A percentile compares a stretch with the other conserved stretches of the same genome.
Conservation (phyloP, 2,329 filamentous ascomycete species). For the Colletotrichum agaves region DNA sequence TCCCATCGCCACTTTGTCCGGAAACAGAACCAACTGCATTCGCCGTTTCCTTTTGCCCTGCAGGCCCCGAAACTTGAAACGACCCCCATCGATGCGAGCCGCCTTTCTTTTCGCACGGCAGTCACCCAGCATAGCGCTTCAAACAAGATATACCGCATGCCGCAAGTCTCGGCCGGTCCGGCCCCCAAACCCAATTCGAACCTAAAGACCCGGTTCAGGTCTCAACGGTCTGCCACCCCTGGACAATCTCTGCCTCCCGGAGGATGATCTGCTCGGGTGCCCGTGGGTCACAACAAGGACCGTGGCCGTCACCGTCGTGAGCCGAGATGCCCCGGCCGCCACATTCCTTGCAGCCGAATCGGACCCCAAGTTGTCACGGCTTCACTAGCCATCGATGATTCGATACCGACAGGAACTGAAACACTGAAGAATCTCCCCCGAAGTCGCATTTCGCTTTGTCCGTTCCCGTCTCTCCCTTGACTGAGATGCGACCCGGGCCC, state of each 20-base stretch:
- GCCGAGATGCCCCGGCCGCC: slow-evolving; percentile 23
- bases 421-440: slow-evolving; percentile 34
- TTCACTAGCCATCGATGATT: slow-evolving; percentile 1
- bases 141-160: slow-evolving; percentile 20
- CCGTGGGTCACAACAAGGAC: slow-evolving; percentile 27
- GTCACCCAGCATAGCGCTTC: slow-evolving; percentile 12
- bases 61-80: slow-evolving; percentile 24
- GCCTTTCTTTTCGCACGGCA: background rate
- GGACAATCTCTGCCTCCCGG: slow-evolving; percentile 13
- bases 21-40: background rate
- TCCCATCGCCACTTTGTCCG: background rate
- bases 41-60: background rate
- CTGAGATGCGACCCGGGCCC: slow-evolving; percentile 15
- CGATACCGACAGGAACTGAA: slow-evolving; percentile 21
- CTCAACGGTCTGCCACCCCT: slow-evolving; percentile 7
- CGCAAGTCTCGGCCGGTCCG: slow-evolving; percentile 34
- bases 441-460: slow-evolving; percentile 23
- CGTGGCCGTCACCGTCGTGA: slow-evolving; percentile 24
- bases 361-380: slow-evolving; percentile 26
- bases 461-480: slow-evolving; percentile 28
- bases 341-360: slow-evolving; percentile 17
- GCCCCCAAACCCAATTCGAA: slow-evolving; percentile 28
- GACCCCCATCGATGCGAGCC: slow-evolving; percentile 13
- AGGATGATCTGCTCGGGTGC: slow-evolving; percentile 18
- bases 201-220: slow-evolving; percentile 9